These are phyloP conservation scores for Skeletonema grethae DNA, from an alignment of 108 stramenopile genomes.

Conservation along the genomic window DNA sequence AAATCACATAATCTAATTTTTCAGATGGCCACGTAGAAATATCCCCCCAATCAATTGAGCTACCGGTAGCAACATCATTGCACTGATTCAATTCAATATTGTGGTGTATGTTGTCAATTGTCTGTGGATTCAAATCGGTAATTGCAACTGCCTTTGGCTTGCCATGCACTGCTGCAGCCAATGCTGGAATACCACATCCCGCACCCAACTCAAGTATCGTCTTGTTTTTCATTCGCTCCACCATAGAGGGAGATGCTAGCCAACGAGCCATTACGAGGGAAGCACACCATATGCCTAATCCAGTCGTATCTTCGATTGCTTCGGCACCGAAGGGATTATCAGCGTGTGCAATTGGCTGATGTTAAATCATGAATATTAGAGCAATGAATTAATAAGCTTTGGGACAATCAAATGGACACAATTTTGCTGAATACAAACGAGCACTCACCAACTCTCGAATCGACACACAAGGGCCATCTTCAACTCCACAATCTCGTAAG, in stretches of 20 bases:
- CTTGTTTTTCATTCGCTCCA: constrained; percentile 31
- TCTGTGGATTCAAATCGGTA: constrained; percentile 80
- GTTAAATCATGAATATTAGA: constrained; percentile 15
- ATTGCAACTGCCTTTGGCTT: constrained; percentile 49
- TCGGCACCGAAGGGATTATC: constrained; percentile 81
- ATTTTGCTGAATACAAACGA: not conserved
- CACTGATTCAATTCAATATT: constrained; percentile 71
- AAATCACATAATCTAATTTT: constrained; percentile 75
- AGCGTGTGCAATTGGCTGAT: constrained; percentile 60
- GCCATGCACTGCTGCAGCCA: constrained; percentile 51
- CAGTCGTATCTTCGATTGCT: constrained; percentile 78
- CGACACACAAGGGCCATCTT: constrained; percentile 18
- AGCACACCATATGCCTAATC: constrained; percentile 85
- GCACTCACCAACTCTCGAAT: constrained; percentile 51
- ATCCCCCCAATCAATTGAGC: constrained; percentile 83
- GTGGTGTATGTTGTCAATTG: constrained; percentile 73
- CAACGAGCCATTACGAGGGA: constrained; percentile 82
- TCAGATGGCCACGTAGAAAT: constrained; percentile 74
- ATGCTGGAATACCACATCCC: constrained; percentile 79
- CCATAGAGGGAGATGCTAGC: constrained; percentile 52
- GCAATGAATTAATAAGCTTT: not conserved
- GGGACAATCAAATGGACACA: not conserved
- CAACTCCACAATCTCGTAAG: constrained; percentile 14
- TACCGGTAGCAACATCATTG: constrained; percentile 14
- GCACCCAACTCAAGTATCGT: constrained; percentile 80